phyloP scores from a whole-genome alignment of 257 asterid species.

The Paraleonurus japonicus region DNA sequence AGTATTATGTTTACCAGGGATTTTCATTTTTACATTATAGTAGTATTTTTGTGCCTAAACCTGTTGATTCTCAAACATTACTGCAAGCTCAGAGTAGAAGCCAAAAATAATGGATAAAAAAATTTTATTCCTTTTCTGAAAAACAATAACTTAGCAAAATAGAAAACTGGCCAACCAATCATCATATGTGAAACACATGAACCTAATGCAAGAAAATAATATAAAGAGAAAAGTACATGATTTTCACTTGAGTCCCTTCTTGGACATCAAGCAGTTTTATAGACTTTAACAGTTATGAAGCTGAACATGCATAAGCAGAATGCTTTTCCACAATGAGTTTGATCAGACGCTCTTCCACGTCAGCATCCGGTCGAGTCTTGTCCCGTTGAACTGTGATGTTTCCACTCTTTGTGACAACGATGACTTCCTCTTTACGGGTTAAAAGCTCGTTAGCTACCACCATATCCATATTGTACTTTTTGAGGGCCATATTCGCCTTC shows the following conservation, averaged over 20 bases:
- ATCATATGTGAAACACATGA: background rate
- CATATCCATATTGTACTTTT: constrained; percentile 74
- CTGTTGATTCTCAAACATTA: background rate
- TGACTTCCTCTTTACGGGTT: constrained; percentile 88
- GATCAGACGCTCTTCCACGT: constrained; percentile 74
- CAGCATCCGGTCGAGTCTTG: constrained; percentile 46
- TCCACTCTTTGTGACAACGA: constrained; percentile 57
- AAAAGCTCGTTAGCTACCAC: constrained; percentile 94
- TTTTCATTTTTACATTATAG: background rate
- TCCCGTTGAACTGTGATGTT: constrained; percentile 56
- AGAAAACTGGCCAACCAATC: background rate
- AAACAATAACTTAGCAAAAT: background rate
- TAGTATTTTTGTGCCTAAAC: background rate
- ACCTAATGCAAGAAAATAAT: background rate
- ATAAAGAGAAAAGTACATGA: background rate
- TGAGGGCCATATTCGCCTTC: constrained; percentile 78
- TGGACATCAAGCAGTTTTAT: background rate
- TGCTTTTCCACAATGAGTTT: constrained; percentile 63
- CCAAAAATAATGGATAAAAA: background rate
- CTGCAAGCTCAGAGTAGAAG: background rate
- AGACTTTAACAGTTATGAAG: constrained; percentile 15
- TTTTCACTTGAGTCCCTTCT: background rate
- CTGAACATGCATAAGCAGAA: constrained; percentile 44
- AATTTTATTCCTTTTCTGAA: background rate
- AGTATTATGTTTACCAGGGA: no score